phyloP scores from a whole-genome alignment of 2,329 filamentous ascomycete species.

The Monosporascus ibericus region DNA sequence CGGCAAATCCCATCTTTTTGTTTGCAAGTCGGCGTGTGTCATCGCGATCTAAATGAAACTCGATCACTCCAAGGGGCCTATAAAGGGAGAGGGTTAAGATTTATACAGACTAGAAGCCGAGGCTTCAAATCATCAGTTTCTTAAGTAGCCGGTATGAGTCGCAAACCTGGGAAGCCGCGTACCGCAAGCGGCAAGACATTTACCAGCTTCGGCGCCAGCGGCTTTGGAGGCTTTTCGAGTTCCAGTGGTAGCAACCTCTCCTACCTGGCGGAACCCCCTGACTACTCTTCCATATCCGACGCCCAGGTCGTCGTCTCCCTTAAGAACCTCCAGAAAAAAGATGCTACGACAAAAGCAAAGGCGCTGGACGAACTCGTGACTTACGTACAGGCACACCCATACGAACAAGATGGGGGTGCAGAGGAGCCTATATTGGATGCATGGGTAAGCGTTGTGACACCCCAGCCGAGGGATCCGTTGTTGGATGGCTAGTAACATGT shows the following conservation, averaged over 20 bases:
- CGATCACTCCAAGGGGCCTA: neutral
- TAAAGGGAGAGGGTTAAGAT: neutral
- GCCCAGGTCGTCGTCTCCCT: slow-evolving; percentile 82
- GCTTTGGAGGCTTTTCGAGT: slow-evolving; percentile 37
- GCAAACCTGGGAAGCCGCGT: slow-evolving; percentile 21
- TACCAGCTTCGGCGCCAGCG: slow-evolving; percentile 13
- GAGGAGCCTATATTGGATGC: slow-evolving; percentile 82
- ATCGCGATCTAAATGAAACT: neutral
- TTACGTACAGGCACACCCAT: slow-evolving; percentile 51
- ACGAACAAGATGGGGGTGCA: slow-evolving; percentile 51
- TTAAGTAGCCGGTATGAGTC: slow-evolving; percentile 20
- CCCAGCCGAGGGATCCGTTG: neutral
- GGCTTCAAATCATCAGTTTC: neutral
- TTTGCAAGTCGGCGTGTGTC: neutral
- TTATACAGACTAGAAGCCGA: neutral
- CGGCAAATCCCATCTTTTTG: neutral
- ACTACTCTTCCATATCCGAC: slow-evolving; percentile 71
- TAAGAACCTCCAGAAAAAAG: slow-evolving; percentile 89
- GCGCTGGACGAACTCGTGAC: slow-evolving; percentile 78
- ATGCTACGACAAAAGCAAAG: slow-evolving; percentile 85
- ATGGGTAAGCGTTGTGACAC: slow-evolving; percentile 54
- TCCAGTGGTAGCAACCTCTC: slow-evolving; percentile 55
- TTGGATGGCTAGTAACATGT: slow-evolving; percentile 11
- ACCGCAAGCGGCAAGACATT: slow-evolving; percentile 22
- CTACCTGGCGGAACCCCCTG: slow-evolving; percentile 80